Conservation (phyloP, 768 basidiomycete genomes). For the Termitomyces sp. region DNA sequence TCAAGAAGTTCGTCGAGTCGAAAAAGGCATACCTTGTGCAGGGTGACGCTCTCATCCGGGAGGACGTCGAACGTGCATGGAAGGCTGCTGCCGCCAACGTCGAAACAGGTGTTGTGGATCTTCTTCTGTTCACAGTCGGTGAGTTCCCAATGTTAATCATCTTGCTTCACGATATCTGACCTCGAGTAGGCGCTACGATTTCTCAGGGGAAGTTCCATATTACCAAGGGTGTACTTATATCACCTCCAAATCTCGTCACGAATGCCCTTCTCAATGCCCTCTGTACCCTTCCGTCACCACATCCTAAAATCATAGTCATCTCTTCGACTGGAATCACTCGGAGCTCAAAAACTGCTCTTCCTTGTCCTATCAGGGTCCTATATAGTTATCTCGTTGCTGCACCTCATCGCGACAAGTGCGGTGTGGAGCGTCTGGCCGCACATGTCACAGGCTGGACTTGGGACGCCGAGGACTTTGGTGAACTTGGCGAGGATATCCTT, state of each 20-base stretch:
- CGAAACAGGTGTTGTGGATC: constrained; percentile 34
- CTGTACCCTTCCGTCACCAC: constrained; percentile 41
- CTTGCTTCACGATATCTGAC: not conserved
- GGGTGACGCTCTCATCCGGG: constrained; percentile 55
- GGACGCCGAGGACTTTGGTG: constrained; percentile 32
- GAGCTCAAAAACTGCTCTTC: constrained; percentile 38
- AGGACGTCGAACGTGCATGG: constrained; percentile 53
- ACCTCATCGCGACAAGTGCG: constrained; percentile 60
- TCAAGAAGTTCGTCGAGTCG: constrained; percentile 43
- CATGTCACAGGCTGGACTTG: constrained; percentile 49
- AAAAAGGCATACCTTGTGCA: constrained; percentile 51
- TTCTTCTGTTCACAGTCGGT: constrained; percentile 62
- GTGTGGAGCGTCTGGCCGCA: constrained; percentile 44
- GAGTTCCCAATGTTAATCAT: not conserved
- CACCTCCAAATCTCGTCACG: constrained; percentile 55
- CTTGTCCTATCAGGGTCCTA: constrained; percentile 41
- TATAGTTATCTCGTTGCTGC: constrained; percentile 38
- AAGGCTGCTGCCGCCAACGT: constrained; percentile 29
- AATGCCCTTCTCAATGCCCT: constrained; percentile 51
- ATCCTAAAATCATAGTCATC: constrained; percentile 46
- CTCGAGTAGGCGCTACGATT: not conserved
- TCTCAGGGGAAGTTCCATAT: constrained; percentile 30
- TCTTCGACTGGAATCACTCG: constrained; percentile 49
- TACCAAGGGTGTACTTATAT: constrained; percentile 42
- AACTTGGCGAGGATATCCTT: constrained; percentile 38